Conservation (phyloP, 768 basidiomycete species). For the Mycena belliarum region DNA sequence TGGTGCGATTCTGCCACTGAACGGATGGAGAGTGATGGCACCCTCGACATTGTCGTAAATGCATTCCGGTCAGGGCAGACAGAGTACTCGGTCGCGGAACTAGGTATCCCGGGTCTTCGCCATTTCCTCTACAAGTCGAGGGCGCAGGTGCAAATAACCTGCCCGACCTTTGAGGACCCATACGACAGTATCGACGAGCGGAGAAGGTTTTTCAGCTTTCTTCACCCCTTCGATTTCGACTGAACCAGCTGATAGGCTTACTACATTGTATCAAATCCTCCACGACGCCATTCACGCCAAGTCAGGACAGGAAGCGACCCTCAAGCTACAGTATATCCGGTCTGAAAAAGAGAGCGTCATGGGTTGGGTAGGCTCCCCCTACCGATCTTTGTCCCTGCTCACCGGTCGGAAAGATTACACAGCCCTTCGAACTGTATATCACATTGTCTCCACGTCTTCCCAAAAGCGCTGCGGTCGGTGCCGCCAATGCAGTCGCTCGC, state of each 20-base stretch:
- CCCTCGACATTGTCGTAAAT: conserved; percentile 49
- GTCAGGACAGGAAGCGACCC: conserved; percentile 75
- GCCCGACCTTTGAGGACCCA: conserved; percentile 83
- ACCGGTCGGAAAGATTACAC: conserved; percentile 67
- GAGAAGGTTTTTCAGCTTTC: conserved; percentile 47
- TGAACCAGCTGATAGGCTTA: conserved; percentile 49
- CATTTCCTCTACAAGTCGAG: conserved; percentile 97
- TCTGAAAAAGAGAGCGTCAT: conserved; percentile 87
- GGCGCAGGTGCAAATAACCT: conserved; percentile 84
- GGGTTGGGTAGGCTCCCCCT: conserved; percentile 76
- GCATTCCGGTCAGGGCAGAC: conserved; percentile 52
- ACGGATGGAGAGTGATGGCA: conserved; percentile 67
- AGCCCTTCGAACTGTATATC: conserved; percentile 90
- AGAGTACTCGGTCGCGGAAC: conserved; percentile 67
- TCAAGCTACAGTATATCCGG: conserved; percentile 86
- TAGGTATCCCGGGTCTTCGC: conserved; percentile 86
- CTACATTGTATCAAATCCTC: conserved; percentile 84
- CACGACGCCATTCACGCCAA: conserved; percentile 91
- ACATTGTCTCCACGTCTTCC: conserved; percentile 80
- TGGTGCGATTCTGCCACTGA: conserved; percentile 75
- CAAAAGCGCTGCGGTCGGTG: conserved; percentile 83
- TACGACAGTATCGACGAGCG: conserved; percentile 65
- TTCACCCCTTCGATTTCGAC: neutral
- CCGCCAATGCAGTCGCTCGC: conserved; percentile 84
- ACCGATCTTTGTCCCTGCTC: neutral